A percentile compares a stretch with the other conserved stretches of the same genome.
These are phyloP conservation scores for Leishmania lainsoni DNA, from an alignment of 208 protist species.

Conservation along the genomic window DNA sequence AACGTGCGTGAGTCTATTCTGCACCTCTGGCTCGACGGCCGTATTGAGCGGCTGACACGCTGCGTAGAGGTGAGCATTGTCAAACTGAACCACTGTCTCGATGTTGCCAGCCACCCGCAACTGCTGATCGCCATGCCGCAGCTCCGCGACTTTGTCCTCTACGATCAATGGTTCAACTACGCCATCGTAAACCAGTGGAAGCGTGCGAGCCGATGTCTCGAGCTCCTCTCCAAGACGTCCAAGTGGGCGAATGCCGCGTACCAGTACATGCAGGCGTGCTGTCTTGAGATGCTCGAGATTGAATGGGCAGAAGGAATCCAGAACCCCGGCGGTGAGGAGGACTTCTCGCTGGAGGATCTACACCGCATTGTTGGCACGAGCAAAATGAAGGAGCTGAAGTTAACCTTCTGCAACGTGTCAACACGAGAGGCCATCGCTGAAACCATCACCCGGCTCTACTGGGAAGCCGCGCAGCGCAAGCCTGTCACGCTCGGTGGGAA, in stretches of 20 bases:
- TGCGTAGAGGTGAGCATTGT: constrained; percentile 34
- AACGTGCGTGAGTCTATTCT: constrained; percentile 45
- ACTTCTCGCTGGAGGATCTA: constrained; percentile 18
- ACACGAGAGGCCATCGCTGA: constrained; percentile 1
- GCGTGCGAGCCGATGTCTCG: constrained; percentile 33
- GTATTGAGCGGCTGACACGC: constrained; percentile 46
- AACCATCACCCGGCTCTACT: constrained; percentile 42
- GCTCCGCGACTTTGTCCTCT: constrained; percentile 56
- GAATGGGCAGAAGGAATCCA: constrained; percentile 21
- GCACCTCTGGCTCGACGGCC: constrained; percentile 62
- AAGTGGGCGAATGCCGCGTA: constrained; percentile 69
- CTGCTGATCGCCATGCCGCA: constrained; percentile 53
- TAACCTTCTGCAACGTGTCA: constrained; percentile 21
- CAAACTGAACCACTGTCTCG: constrained; percentile 43
- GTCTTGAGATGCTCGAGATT: constrained; percentile 64
- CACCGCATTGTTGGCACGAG: constrained; percentile 9
- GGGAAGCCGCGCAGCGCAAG: constrained; percentile 62
- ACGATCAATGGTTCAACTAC: constrained; percentile 63
- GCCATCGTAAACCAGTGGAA: constrained; percentile 42
- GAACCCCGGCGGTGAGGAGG: constrained; percentile 19
- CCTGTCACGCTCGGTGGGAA: constrained; percentile 50
- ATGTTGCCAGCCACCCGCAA: constrained; percentile 37
- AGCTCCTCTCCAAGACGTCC: constrained; percentile 43
- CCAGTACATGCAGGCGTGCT: constrained; percentile 55
- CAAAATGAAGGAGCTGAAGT: not conserved